Evolutionary conservation across 169 alveolate species (phyloP), one percentile per base, ranked within the genome.

Genomic region (Cryptosporidium muris): DNA sequence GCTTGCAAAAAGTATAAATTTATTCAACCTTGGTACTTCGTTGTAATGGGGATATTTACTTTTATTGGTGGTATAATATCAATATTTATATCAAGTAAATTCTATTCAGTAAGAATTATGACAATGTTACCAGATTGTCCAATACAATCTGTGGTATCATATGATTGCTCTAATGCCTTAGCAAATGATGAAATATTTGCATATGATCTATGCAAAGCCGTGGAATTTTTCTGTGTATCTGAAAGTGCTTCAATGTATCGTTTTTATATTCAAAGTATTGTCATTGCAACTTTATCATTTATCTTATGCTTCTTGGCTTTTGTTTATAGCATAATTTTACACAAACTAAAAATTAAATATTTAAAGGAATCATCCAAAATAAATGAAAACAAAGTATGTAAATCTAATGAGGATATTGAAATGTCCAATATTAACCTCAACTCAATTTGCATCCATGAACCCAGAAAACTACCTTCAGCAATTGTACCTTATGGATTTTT

Each of bases 1-100:
- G 67, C 67, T 11, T 74, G 85, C 49, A 74, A 74, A 60, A 74
- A 74, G n/a, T 74, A 74, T 51, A 74, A 48, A 40, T 74, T 74
- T 51, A 74, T 74, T 4, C 85, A 74, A 40, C 85, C 85, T 34
- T 74, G 85, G 85, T 54, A 74, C 5, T 74, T 74, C 34, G 47
- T 74, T 49, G 14, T 74, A 37, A 36, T 74, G 25, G 38, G 74
- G 8, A 60, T 68, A 45, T 58, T 74, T 47, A 58, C 85, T 40
- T 74, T 56, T 58, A 63, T 74, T 4, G 85, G 85, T 40, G 85
- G 85, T 5, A 52, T 74, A 7, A 74, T 74, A 37, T 53, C 85
- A 12, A 74, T 74, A 12, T 74, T 74, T 58, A 58, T 74, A 7
- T 74, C 85, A 14, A 74, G 60, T 58, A 74, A 74, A 45, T 74